Evolutionary conservation across 2,329 filamentous ascomycete genomes (phyloP).

Genomic region (Blumeria graminis): DNA sequence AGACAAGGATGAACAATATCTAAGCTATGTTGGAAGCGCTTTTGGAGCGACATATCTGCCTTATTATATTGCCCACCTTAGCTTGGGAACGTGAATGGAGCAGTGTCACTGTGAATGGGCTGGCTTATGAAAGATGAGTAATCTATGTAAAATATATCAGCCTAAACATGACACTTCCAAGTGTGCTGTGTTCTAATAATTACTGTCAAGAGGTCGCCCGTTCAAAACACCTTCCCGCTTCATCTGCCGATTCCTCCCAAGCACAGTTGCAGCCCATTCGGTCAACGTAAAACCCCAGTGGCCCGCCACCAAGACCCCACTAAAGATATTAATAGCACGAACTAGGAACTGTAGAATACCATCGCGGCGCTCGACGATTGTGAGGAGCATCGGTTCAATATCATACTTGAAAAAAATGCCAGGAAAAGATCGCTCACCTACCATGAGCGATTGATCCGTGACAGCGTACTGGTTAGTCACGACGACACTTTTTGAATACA

Average conservation of each 20-base stretch:
- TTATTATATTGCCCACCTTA: too few species aligned
- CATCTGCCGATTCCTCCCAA: slow-evolving; percentile 18
- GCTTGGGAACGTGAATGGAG: too few species aligned
- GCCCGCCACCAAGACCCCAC: slow-evolving; percentile 74
- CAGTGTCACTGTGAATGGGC: too few species aligned
- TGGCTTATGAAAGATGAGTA: too few species aligned
- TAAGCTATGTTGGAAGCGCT: too few species aligned
- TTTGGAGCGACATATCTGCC: too few species aligned
- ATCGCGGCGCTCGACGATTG: slow-evolving; percentile 60
- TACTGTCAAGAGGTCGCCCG: slow-evolving; percentile 12
- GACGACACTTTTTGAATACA: slow-evolving; percentile 30
- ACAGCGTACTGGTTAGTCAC: slow-evolving; percentile 96
- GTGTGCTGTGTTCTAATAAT: slow-evolving; percentile 6
- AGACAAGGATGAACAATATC: too few species aligned
- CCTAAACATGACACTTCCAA: too few species aligned
- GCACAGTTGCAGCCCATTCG: slow-evolving; percentile 42
- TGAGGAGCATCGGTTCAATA: slow-evolving; percentile 81
- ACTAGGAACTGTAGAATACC: slow-evolving; percentile 52
- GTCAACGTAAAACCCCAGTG: slow-evolving; percentile 78
- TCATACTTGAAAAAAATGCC: slow-evolving; percentile 98
- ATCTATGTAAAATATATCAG: too few species aligned
- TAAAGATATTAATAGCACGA: slow-evolving; percentile 72
- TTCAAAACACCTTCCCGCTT: slow-evolving; percentile 16
- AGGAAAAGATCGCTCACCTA: slow-evolving; percentile 49
- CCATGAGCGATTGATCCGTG: slow-evolving; percentile 55